Evolutionary conservation across 1,284 basidiomycete genomes (phyloP).

Genomic region (Coniophora puteana): DNA sequence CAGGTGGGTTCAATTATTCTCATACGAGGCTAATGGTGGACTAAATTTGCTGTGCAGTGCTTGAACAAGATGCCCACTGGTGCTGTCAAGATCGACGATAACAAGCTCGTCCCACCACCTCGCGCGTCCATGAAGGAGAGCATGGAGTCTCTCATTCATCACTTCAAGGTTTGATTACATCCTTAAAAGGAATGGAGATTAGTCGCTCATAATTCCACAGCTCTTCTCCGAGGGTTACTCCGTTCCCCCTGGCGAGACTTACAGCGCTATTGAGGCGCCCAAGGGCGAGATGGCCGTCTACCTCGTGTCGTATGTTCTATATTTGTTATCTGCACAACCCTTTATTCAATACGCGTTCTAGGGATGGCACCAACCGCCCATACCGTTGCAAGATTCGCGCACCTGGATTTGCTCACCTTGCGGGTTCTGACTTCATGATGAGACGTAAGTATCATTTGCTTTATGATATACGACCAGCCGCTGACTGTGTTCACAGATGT

Average conservation of each 20-base stretch:
- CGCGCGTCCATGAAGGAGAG: slow-evolving; percentile 98
- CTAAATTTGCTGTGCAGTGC: slow-evolving; percentile 49
- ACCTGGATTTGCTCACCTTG: slow-evolving; percentile 90
- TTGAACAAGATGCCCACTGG: slow-evolving; percentile 97
- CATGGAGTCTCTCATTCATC: slow-evolving; percentile 97
- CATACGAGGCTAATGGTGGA: background rate
- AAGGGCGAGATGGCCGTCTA: slow-evolving; percentile 99
- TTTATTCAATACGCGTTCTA: slow-evolving; percentile 21
- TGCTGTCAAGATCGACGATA: slow-evolving; percentile 93
- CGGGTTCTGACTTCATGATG: slow-evolving; percentile 94
- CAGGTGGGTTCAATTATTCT: slow-evolving; percentile 43
- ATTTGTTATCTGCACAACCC: background rate
- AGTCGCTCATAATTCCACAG: slow-evolving; percentile 31
- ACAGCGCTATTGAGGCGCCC: slow-evolving; percentile 96
- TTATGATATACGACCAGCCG: background rate
- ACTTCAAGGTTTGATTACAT: slow-evolving; percentile 76
- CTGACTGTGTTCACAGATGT: slow-evolving; percentile 44
- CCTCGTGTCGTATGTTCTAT: slow-evolving; percentile 72
- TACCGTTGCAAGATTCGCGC: slow-evolving; percentile 95
- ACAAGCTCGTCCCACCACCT: slow-evolving; percentile 97
- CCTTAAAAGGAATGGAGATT: slow-evolving; percentile 4
- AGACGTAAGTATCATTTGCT: slow-evolving; percentile 52
- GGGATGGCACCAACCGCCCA: slow-evolving; percentile 88
- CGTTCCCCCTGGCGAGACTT: slow-evolving; percentile 97
- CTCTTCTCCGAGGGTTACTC: slow-evolving; percentile 97